Evolutionary conservation across 805 yeast genomes (phyloP).

Genomic region (Spathaspora boniae): DNA sequence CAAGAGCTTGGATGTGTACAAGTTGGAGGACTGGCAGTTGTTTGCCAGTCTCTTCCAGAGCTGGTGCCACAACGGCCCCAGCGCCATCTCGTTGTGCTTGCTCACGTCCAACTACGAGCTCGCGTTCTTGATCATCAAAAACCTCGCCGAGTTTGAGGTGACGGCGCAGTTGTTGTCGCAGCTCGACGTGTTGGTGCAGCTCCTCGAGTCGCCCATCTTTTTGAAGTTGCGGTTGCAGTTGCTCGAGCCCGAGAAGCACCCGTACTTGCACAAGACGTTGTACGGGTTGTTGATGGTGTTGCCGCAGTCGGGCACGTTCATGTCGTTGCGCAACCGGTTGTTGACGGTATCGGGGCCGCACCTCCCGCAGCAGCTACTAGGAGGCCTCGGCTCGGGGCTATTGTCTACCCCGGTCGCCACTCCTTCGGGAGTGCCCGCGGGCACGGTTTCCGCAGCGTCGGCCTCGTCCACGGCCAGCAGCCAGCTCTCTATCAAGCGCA

Average conservation of each 20-base stretch:
- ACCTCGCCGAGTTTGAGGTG: conserved; percentile 79
- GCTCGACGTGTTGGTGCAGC: conserved; percentile 82
- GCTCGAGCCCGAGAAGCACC: conserved; percentile 81
- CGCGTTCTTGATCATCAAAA: conserved; percentile 77
- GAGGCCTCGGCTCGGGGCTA: conserved; percentile 12
- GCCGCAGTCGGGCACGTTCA: conserved; percentile 91
- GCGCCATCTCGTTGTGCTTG: conserved; percentile 80
- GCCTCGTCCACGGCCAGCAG: conserved; percentile 14
- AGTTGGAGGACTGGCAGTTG: conserved; percentile 58
- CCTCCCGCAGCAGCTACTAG: conserved; percentile 4
- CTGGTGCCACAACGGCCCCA: conserved; percentile 91
- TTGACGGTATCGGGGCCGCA: conserved; percentile 19
- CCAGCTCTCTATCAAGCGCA: conserved; percentile 35
- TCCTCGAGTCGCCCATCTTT: conserved; percentile 90
- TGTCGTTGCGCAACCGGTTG: conserved; percentile 73
- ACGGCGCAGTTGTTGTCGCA: conserved; percentile 78
- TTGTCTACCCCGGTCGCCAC: conserved; percentile 17
- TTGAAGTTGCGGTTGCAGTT: conserved; percentile 81
- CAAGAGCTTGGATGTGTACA: conserved; percentile 47
- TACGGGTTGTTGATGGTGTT: conserved; percentile 91
- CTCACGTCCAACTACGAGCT: conserved; percentile 85
- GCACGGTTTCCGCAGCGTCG: conserved; percentile 13
- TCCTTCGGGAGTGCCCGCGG: no score
- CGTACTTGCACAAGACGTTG: conserved; percentile 78
- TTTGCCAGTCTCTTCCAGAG: conserved; percentile 77